Evolutionary conservation across 1,284 basidiomycete genomes (phyloP), one percentile per base, ranked within the genome.

Genomic region (Veloboletus limbatus): DNA sequence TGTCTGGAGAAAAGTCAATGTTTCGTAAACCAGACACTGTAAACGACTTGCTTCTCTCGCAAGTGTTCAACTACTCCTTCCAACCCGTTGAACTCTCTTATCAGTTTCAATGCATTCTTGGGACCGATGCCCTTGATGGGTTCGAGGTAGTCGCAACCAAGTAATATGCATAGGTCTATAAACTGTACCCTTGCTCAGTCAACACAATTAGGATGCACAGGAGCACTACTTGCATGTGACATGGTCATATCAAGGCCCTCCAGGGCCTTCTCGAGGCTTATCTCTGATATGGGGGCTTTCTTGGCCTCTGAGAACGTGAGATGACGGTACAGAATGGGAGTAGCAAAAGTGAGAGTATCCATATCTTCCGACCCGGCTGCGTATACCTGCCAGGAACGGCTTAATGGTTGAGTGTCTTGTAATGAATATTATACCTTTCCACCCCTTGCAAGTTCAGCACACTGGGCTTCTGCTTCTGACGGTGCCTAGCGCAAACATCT

Each of bases 311-410:
- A 95, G 68, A 98, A 97, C 7, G 97, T 99, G 43, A 99, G 81
- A 69, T 98, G 96, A 38, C 96, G 92, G 55, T 92, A 86, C 8
- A 99, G 77, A 43, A 97, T 86, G 0, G 96, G 95, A 1, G 96
- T 75, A 56, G 82, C 79, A 73, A 99, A 99, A 0, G 97, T 99
- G 34, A 99, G 81, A 3, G 97, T 99, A 62, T 99, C 97, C 97
- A 99, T 99, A 66, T 99, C 97, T 70, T 99, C 97, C 1, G 94
- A 97, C 6, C 97, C 97, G 5, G 95, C 95, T 1, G 91, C 97
- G 62, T 89, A 99, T 17, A 97, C 92, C 89, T 92, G 57, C 4
- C 52, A 38, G 26, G n/a, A 30, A 40, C 20, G 27, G 18, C 43
- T 54, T 34, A 40, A 24, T 32, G 43, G 30, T 54, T 6, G 46